Conservation (phyloP, 495 filamentous ascomycete genomes). For the Hyaloscypha hepaticicola region DNA sequence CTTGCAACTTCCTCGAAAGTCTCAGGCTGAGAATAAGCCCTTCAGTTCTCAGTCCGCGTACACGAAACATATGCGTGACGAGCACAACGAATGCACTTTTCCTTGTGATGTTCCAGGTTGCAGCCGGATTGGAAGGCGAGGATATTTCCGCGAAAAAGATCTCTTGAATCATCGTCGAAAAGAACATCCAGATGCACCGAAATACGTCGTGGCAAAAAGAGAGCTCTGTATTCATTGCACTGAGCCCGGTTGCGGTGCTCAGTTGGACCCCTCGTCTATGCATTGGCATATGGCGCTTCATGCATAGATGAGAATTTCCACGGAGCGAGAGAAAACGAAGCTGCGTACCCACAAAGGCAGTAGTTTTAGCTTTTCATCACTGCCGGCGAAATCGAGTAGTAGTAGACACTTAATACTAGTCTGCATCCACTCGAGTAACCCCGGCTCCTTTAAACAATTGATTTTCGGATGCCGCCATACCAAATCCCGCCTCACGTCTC, state of each 20-base stretch:
- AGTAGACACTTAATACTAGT: too few relatives aligned
- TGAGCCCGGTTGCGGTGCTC: background rate
- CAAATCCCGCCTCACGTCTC: too few relatives aligned
- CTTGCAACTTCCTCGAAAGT: slow-evolving; percentile 10
- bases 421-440: too few relatives aligned
- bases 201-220: slow-evolving; percentile 2
- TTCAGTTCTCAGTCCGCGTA: slow-evolving; percentile 34
- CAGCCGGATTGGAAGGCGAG: slow-evolving; percentile 35
- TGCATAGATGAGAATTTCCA: background rate
- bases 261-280: background rate
- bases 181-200: slow-evolving; percentile 23
- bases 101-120: slow-evolving; percentile 36
- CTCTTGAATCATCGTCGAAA: slow-evolving; percentile 35
- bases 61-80: slow-evolving; percentile 37
- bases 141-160: slow-evolving; percentile 35
- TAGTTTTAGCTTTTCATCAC: too few relatives aligned
- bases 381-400: too few relatives aligned
- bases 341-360: too few relatives aligned
- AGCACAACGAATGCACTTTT: slow-evolving; percentile 36
- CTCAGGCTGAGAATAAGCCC: slow-evolving; percentile 8
- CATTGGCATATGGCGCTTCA: background rate
- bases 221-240: slow-evolving; percentile 22
- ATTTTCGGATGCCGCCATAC: too few relatives aligned
- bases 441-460: too few relatives aligned
- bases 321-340: too few relatives aligned